phyloP scores from a whole-genome alignment of 1,284 basidiomycete species.

The Leccinum pachyderme region DNA sequence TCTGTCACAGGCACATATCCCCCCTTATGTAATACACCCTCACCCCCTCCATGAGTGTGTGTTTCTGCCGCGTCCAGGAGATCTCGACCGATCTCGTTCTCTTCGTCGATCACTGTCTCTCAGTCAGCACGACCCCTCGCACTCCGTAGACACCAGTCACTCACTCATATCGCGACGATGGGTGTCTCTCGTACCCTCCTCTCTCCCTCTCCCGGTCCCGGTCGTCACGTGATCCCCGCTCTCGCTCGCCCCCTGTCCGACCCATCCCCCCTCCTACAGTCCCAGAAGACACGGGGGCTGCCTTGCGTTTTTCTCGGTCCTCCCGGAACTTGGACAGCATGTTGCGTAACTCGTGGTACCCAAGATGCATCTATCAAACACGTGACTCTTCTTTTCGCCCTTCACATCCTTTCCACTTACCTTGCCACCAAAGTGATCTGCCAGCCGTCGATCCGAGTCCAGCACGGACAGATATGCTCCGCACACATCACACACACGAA shows the following conservation, averaged over 20 bases:
- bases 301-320: constrained; percentile 81
- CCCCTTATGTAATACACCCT: constrained; percentile 27
- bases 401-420: constrained; percentile 44
- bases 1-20: constrained; percentile 36
- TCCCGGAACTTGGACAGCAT: constrained; percentile 88
- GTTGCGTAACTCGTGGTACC: constrained; percentile 96
- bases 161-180: constrained; percentile 69
- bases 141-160: constrained; percentile 31
- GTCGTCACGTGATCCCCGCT: constrained; percentile 54
- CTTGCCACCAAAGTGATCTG: constrained; percentile 99
- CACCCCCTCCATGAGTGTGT: constrained; percentile 22
- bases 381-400: constrained; percentile 21
- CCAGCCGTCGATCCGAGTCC: constrained; percentile 97
- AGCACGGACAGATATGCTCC: constrained; percentile 97
- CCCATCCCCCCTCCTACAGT: constrained; percentile 35
- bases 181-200: constrained; percentile 69
- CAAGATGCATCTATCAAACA: constrained; percentile 87
- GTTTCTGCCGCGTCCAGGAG: constrained; percentile 57
- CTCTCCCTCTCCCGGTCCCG: constrained; percentile 66
- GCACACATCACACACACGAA: constrained; percentile 98
- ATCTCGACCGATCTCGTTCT: constrained; percentile 76
- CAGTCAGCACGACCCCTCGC: constrained; percentile 11
- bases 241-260: constrained; percentile 38
- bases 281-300: constrained; percentile 44
- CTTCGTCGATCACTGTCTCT: constrained; percentile 53